A percentile compares a stretch with the other conserved stretches of the same genome.
phyloP scores from a whole-genome alignment of 1,284 basidiomycete genomes.

The Coniophora puteana region DNA sequence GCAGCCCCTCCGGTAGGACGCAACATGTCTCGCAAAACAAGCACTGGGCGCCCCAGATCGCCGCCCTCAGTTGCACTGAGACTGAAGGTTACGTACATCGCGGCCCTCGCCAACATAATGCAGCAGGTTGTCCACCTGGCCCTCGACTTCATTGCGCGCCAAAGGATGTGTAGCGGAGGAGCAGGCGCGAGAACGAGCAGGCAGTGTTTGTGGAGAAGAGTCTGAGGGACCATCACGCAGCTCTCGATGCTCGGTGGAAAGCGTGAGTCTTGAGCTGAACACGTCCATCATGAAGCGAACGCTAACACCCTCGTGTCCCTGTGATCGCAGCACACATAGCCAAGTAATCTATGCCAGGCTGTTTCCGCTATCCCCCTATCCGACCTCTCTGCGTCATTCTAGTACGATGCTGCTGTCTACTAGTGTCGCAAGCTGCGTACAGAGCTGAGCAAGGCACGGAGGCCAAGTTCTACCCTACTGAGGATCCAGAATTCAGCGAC shows the following conservation, averaged over 20 bases:
- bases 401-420: constrained; percentile 29
- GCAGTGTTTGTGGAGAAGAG: constrained; percentile 31
- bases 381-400: constrained; percentile 8
- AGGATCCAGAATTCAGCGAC: constrained; percentile 21
- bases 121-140: too few species aligned
- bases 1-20: too few species aligned
- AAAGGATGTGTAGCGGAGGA: constrained; percentile 23
- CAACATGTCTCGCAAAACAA: too few species aligned
- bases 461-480: constrained; percentile 25
- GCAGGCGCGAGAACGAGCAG: constrained; percentile 33
- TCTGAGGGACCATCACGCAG: constrained; percentile 32
- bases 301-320: constrained; percentile 1
- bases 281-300: not conserved
- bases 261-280: constrained; percentile 31
- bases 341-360: constrained; percentile 31
- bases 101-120: too few species aligned
- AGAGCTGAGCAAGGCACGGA: constrained; percentile 23
- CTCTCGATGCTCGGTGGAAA: constrained; percentile 34
- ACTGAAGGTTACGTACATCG: too few species aligned
- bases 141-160: too few species aligned
- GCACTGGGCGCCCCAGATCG: too few species aligned
- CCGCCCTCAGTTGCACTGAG: too few species aligned
- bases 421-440: constrained; percentile 29
- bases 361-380: constrained; percentile 4
- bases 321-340: constrained; percentile 23